Conservation (phyloP, 331 rosid genomes). For the Ulmus americana region DNA sequence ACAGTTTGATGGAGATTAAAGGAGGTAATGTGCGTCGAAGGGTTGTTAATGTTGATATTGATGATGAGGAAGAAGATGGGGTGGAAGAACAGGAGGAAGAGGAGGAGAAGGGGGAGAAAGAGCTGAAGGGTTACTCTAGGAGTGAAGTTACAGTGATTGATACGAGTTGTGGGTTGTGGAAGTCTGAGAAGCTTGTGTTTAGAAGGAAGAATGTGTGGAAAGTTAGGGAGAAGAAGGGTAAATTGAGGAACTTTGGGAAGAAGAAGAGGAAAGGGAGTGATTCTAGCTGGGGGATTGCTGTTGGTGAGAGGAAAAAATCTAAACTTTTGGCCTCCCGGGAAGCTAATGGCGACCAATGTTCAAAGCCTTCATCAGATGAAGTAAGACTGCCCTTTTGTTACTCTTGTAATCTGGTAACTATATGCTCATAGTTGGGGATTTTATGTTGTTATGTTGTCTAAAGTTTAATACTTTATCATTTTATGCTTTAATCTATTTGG, state of each 20-base stretch:
- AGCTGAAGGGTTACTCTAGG: constrained; percentile 63
- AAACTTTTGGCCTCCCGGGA: constrained; percentile 18
- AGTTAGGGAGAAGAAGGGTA: constrained; percentile 64
- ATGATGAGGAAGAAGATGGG: constrained; percentile 9
- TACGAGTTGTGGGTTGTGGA: constrained; percentile 67
- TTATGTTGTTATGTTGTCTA: background rate
- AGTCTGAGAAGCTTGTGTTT: constrained; percentile 69
- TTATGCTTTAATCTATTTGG: constrained; percentile 8
- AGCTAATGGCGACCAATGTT: constrained; percentile 17
- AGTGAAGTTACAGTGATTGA: constrained; percentile 88
- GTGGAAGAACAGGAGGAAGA: constrained; percentile 18
- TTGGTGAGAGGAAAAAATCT: constrained; percentile 29
- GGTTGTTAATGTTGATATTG: constrained; percentile 8
- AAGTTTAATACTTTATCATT: background rate
- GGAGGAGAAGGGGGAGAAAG: constrained; percentile 34
- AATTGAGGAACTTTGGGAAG: constrained; percentile 42
- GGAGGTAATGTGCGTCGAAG: constrained; percentile 14
- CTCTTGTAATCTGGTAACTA: background rate
- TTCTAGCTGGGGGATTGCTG: constrained; percentile 5
- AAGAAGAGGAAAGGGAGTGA: constrained; percentile 44
- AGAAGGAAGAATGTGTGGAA: constrained; percentile 73
- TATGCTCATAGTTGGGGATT: constrained; percentile 5
- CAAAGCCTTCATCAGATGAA: constrained; percentile 18
- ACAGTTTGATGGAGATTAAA: constrained; percentile 9
- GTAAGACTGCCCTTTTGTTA: constrained; percentile 25